Conservation (phyloP, 176 grass and related monocot species). For the Eremochloa ophiuroides region DNA sequence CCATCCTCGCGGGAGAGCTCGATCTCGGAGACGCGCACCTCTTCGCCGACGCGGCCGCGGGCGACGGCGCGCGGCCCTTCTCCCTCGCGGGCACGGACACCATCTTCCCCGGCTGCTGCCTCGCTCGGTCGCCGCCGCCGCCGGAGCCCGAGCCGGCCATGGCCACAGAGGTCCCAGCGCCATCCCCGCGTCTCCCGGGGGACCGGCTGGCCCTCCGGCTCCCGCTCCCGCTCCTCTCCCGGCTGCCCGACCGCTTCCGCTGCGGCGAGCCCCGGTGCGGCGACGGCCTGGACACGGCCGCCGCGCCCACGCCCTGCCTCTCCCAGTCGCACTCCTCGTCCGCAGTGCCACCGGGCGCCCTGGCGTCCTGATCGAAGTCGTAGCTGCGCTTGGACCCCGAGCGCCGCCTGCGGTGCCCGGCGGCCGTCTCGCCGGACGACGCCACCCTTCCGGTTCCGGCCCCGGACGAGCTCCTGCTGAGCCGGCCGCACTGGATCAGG, state of each 20-base stretch:
- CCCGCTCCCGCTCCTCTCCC: conserved; percentile 50
- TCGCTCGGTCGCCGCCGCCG: conserved; percentile 17
- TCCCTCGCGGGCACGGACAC: conserved; percentile 83
- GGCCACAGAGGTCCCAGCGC: background rate
- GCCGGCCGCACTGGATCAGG: conserved; percentile 80
- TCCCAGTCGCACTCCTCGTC: conserved; percentile 40
- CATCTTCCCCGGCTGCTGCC: conserved; percentile 72
- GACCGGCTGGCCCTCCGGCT: conserved; percentile 73
- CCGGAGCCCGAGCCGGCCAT: background rate
- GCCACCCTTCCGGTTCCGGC: conserved; percentile 48
- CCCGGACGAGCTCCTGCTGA: conserved; percentile 81
- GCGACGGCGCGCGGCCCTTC: conserved; percentile 37
- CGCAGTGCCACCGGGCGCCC: background rate
- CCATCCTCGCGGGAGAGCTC: conserved; percentile 53
- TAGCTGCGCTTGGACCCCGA: conserved; percentile 85
- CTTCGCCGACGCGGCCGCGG: conserved; percentile 34
- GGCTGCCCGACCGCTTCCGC: conserved; percentile 67
- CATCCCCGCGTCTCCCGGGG: conserved; percentile 48
- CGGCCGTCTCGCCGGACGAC: conserved; percentile 28
- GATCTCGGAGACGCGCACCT: conserved; percentile 67
- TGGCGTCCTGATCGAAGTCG: conserved; percentile 66
- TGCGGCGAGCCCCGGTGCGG: conserved; percentile 21
- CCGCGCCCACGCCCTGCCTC: background rate
- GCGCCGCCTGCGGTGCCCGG: conserved; percentile 45
- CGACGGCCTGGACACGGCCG: conserved; percentile 47